Base-by-base conservation (phyloP, 345 rosid species). In the Citrus australasica region DNA sequence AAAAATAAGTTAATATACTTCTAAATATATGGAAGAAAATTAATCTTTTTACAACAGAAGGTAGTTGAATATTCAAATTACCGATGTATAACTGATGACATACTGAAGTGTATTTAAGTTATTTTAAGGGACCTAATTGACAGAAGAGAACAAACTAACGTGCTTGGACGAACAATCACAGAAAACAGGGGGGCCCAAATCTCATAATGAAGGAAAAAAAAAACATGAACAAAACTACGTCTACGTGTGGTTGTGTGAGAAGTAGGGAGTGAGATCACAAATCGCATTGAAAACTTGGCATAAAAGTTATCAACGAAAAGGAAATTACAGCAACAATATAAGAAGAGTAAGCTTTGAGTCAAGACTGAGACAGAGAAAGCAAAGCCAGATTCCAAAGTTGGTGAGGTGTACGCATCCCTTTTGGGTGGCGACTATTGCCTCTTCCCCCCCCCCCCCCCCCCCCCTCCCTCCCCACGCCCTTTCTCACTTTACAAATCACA, bases 401-500 rank as follows among this genome's bases (percentile, higher is more conserved):
- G 77, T 79, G 78, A 66, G 68, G 81, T 56, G 83, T 73, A 56
- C 61, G 67, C 83, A 77, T 77, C 83, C 22, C 17, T 56, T 73
- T 73, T 74, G 78, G 83, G 79, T 80, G 79, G 79, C 37, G 70
- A 53, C 19, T 27, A 30, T 79, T 62, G n/a, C 35, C 72, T 61
- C 76, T 76, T 71, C 35, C 58, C 72, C 32, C 25, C 25, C 25
- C 25, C 0, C 25, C 25, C 25, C 2, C 30, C 25, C 25, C 25
- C 25, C 0, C 25, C 25, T 0, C 2, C 30, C 3, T 28, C 13
- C 46, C 35, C 13, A 16, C 76, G 48, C n/a, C 9, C 71, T 61
- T 25, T 9, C 68, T 48, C 73, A 24, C 84, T 80, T 62, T 77
- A 79, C 78, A 56, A 67, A 71, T 81, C 33, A 78, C 56, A 66